Conservation (phyloP, 768 basidiomycete genomes). For the Botryobasidium botryosum region DNA sequence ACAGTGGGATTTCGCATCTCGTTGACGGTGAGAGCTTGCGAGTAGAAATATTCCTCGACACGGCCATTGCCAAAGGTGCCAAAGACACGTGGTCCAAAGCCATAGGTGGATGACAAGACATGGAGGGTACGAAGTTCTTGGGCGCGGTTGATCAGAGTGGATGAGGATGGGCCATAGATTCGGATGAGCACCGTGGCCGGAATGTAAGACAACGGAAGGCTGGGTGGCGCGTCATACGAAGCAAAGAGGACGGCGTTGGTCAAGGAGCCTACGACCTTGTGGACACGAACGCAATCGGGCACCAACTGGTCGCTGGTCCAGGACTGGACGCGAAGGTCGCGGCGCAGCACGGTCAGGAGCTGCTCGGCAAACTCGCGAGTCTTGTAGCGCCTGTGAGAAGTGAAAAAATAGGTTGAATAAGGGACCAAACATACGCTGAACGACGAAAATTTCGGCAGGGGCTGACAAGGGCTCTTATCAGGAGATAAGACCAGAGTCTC, state of each 20-base stretch:
- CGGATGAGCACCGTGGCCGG: slow-evolving; percentile 62
- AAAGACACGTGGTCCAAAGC: slow-evolving; percentile 79
- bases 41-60: slow-evolving; percentile 89
- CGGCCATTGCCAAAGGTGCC: slow-evolving; percentile 95
- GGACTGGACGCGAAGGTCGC: slow-evolving; percentile 35
- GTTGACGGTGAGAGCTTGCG: slow-evolving; percentile 54
- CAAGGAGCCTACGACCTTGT: slow-evolving; percentile 76
- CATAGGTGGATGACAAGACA: slow-evolving; percentile 71
- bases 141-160: slow-evolving; percentile 70
- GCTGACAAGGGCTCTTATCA: not conserved
- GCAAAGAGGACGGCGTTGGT: slow-evolving; percentile 98
- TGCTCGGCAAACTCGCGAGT: slow-evolving; percentile 35
- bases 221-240: slow-evolving; percentile 43
- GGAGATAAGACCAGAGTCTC: not conserved
- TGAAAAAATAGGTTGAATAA: not conserved
- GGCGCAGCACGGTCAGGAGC: slow-evolving; percentile 37
- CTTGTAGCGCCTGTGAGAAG: slow-evolving; percentile 42
- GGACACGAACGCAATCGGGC: slow-evolving; percentile 33
- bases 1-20: slow-evolving; percentile 63
- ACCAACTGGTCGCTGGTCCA: slow-evolving; percentile 28
- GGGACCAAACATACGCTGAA: not conserved
- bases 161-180: slow-evolving; percentile 81
- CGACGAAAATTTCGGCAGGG: not conserved
- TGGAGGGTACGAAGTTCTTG: slow-evolving; percentile 80
- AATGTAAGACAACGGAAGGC: slow-evolving; percentile 21